Evolutionary conservation across 1,139 yeast species (phyloP).

Genomic region (Yamadazyma jaroonii): DNA sequence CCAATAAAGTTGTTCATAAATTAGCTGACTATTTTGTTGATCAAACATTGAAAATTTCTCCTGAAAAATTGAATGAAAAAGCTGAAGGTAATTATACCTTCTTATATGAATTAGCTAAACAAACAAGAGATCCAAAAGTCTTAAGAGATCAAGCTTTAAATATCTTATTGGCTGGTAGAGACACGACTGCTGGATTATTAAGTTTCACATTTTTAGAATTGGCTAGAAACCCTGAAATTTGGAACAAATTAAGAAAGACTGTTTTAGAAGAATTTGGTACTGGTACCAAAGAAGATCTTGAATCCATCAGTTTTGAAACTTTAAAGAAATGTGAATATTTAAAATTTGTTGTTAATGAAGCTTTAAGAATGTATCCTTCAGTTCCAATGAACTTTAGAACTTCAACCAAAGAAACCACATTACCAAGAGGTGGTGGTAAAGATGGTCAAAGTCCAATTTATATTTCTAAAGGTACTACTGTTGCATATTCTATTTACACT

Average conservation of each 20-base stretch:
- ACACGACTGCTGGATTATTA: constrained; percentile 46
- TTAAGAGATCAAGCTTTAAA: constrained; percentile 46
- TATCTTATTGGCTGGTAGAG: constrained; percentile 46
- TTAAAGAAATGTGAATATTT: constrained; percentile 50
- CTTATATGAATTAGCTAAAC: constrained; percentile 44
- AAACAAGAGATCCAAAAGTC: constrained; percentile 40
- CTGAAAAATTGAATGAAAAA: constrained; percentile 35
- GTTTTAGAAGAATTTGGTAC: constrained; percentile 33
- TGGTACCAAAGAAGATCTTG: constrained; percentile 29
- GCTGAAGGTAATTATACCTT: constrained; percentile 39
- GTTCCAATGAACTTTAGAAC: constrained; percentile 49
- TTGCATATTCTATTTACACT: constrained; percentile 38
- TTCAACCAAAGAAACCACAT: constrained; percentile 42
- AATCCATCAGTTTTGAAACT: constrained; percentile 40
- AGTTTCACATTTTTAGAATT: constrained; percentile 42
- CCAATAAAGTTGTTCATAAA: constrained; percentile 28
- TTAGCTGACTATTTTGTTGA: constrained; percentile 32
- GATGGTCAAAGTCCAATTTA: constrained; percentile 39
- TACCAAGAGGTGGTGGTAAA: constrained; percentile 54
- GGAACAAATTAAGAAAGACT: constrained; percentile 31
- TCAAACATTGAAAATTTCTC: constrained; percentile 19
- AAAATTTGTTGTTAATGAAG: constrained; percentile 46
- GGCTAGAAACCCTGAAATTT: constrained; percentile 38
- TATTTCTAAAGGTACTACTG: constrained; percentile 40
- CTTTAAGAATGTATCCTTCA: constrained; percentile 50